Evolutionary conservation across 306 rosid genomes (phyloP).

Genomic region (Canavalia gladiata): DNA sequence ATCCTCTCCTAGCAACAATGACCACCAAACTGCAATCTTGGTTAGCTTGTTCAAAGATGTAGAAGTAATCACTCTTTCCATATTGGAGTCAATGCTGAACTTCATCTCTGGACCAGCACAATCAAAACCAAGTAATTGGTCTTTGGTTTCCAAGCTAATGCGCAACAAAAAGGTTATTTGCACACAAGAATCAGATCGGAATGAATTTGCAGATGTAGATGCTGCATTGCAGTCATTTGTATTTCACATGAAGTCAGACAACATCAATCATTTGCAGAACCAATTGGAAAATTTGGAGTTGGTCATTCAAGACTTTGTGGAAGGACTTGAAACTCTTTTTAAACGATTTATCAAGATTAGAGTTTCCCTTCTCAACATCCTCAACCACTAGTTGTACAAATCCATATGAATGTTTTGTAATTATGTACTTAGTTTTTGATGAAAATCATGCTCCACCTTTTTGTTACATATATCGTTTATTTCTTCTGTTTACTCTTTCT

Average conservation of each 20-base stretch:
- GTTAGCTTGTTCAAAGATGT: constrained; percentile 39
- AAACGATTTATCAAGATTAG: constrained; percentile 56
- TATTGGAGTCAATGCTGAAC: constrained; percentile 24
- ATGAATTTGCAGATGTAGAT: constrained; percentile 62
- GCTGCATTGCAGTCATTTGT: constrained; percentile 59
- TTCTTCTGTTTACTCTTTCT: constrained; percentile 10
- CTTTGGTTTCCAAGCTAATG: constrained; percentile 28
- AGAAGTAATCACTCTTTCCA: constrained; percentile 15
- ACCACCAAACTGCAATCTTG: constrained; percentile 41
- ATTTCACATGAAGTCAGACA: constrained; percentile 50
- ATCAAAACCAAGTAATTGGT: constrained; percentile 23
- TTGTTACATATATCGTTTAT: neutral
- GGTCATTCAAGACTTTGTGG: constrained; percentile 56
- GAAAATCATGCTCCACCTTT: constrained; percentile 21
- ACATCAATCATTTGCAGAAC: constrained; percentile 47
- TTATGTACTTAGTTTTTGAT: constrained; percentile 36
- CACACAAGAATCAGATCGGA: constrained; percentile 49
- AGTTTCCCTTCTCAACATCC: constrained; percentile 61
- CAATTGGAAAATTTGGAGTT: constrained; percentile 54
- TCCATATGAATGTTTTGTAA: constrained; percentile 31
- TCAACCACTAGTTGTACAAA: constrained; percentile 55
- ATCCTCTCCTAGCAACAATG: constrained; percentile 42
- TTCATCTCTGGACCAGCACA: constrained; percentile 23
- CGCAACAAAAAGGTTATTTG: constrained; percentile 40
- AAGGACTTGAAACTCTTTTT: constrained; percentile 55